Evolutionary conservation across 2,329 filamentous ascomycete species (phyloP).

Genomic region (Alternaria longipes): DNA sequence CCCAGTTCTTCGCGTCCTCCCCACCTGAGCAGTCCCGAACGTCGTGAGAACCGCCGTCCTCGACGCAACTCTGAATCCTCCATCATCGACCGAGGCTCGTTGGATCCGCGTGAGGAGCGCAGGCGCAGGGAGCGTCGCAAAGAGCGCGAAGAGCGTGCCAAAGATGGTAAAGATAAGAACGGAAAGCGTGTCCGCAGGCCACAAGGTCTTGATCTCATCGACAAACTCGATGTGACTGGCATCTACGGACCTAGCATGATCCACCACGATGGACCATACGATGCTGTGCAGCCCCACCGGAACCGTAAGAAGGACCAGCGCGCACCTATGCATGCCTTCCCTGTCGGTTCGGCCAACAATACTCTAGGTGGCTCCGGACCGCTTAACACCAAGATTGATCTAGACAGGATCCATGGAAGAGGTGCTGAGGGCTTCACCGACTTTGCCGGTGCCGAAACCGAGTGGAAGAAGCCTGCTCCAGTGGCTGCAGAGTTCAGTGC

Average conservation of each 20-base stretch:
- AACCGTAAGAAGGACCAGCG: conserved; percentile 84
- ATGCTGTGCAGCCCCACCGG: conserved; percentile 93
- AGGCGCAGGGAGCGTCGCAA: conserved; percentile 60
- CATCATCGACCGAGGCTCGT: conserved; percentile 69
- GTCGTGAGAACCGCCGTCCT: conserved; percentile 61
- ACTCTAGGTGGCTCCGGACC: conserved; percentile 87
- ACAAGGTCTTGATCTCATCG: conserved; percentile 81
- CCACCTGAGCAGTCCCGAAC: conserved; percentile 48
- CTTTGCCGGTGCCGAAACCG: conserved; percentile 61
- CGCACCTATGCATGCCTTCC: conserved; percentile 96
- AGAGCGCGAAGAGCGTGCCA: conserved; percentile 59
- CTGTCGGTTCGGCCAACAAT: conserved; percentile 92
- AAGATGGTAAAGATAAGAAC: conserved; percentile 37
- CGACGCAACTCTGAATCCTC: conserved; percentile 85
- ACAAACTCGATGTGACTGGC: conserved; percentile 94
- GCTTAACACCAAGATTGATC: conserved; percentile 80
- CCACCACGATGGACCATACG: conserved; percentile 97
- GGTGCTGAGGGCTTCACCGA: conserved; percentile 88
- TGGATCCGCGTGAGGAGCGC: conserved; percentile 68
- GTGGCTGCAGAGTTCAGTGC: conserved; percentile 47
- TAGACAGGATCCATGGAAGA: conserved; percentile 86
- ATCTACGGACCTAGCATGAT: conserved; percentile 95
- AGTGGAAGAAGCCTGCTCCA: conserved; percentile 49
- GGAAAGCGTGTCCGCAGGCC: conserved; percentile 51
- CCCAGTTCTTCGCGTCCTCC: conserved; percentile 51